phyloP scores from a whole-genome alignment of 1,284 basidiomycete species.

The Trichosporon sp. region DNA sequence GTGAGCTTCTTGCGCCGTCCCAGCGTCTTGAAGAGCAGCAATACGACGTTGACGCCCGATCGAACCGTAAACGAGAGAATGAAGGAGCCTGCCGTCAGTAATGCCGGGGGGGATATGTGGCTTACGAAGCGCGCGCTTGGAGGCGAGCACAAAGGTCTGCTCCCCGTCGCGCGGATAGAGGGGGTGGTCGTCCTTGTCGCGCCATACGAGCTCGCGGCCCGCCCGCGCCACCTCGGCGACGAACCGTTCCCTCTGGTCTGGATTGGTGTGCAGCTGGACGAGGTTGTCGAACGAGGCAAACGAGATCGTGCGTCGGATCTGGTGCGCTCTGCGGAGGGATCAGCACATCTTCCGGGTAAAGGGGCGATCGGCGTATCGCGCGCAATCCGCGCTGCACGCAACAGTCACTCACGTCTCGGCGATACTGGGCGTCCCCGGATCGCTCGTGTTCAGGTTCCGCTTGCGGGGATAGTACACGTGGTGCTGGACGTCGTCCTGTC shows the following conservation, averaged over 20 bases:
- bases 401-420: constrained; percentile 49
- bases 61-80: constrained; percentile 75
- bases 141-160: constrained; percentile 73
- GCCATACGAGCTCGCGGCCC: constrained; percentile 67
- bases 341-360: not conserved
- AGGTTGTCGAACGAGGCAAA: constrained; percentile 54
- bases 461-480: constrained; percentile 15
- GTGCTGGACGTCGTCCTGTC: not conserved
- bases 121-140: constrained; percentile 70
- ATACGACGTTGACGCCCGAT: constrained; percentile 74
- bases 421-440: constrained; percentile 55
- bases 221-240: constrained; percentile 42
- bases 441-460: constrained; percentile 30
- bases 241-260: constrained; percentile 44
- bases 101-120: too few relatives aligned
- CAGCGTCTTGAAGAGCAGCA: constrained; percentile 65
- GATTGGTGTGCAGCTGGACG: constrained; percentile 42
- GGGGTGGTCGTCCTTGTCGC: constrained; percentile 74
- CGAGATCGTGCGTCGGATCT: constrained; percentile 56
- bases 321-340: constrained; percentile 46
- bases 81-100: constrained; percentile 67
- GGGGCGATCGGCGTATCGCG: not conserved
- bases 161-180: constrained; percentile 68
- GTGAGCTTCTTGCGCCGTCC: constrained; percentile 64
- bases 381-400: not conserved